Evolutionary conservation across 352 stramenopile species (phyloP).

Genomic region (Pythium phragmitis): DNA sequence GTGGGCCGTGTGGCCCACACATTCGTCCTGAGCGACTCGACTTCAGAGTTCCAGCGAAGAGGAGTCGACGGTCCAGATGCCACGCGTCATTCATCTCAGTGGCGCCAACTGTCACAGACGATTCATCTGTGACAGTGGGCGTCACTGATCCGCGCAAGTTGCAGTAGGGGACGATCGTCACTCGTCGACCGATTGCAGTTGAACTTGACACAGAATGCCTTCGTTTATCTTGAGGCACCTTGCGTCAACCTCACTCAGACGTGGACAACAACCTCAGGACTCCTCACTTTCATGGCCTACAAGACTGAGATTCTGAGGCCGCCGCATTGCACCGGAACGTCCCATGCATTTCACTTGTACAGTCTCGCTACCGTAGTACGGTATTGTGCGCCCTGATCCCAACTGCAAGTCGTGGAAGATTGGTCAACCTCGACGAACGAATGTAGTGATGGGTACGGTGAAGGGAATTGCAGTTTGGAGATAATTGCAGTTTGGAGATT

Average conservation of each 20-base stretch:
- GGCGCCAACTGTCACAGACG: too few species aligned
- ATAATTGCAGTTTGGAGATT: constrained; percentile 22
- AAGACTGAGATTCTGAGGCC: too few species aligned
- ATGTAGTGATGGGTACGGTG: neutral
- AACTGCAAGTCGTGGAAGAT: neutral
- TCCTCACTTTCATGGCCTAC: too few species aligned
- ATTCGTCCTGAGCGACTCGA: too few species aligned
- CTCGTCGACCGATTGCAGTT: constrained; percentile 22
- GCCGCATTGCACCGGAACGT: constrained; percentile 13
- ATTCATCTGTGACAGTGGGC: constrained; percentile 20
- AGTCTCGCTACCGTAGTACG: too few species aligned
- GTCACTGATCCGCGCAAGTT: constrained; percentile 22
- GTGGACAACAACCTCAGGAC: too few species aligned
- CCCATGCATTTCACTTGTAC: too few species aligned
- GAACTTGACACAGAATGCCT: constrained; percentile 16
- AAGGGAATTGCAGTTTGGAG: constrained; percentile 11
- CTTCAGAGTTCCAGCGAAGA: too few species aligned
- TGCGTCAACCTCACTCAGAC: constrained; percentile 7
- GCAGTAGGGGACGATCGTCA: constrained; percentile 16
- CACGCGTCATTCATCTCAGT: neutral
- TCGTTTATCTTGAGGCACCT: neutral
- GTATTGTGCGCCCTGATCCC: too few species aligned
- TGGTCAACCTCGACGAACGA: neutral
- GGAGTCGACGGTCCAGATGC: neutral
- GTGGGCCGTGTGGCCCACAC: too few species aligned